Evolutionary conservation across 805 yeast species (phyloP), one percentile per base, ranked within the genome.

Genomic region (Suhomyces vadensis): DNA sequence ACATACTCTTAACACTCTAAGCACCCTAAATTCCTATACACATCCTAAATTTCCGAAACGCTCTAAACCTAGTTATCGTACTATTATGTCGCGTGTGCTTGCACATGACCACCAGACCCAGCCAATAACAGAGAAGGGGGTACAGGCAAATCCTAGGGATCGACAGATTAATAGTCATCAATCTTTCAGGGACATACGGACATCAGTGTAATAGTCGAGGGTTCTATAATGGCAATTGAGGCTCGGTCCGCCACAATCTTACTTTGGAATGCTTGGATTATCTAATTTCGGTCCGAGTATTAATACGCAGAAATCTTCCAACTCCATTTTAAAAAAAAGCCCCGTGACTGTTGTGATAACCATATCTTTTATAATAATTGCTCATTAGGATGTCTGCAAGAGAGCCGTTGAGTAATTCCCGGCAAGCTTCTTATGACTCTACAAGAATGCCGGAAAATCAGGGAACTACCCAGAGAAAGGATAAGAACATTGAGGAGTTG

Each of bases 351-450:
- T 5, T 29, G 16, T 13, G 9, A 29, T 17, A 16, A 29, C 20
- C 9, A 29, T 14, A 16, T 10, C 14, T 14, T 29, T 17, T 14
- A 29, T 14, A 9, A 13, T 16, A 29, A 20, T 20, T 29, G 16
- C 33, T 29, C 16, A 7, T 5, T 11, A n/a, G 6, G 10, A 37
- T 37, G 39, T 25, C 39, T n/a, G 21, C 39, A 16, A 9, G 11
- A 13, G 22, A 37, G 10, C 39, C 39, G 10, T 21, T 37, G 8
- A 23, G 17, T 14, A 10, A 17, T 13, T 38, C 41, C 16, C 11
- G 41, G 27, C 41, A 38, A 13, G 23, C 41, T 14, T 38, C 41
- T 8, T 38, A 38, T 35, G 41, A 38, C 24, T 38, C 41, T n/a
- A 37, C 23, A 7, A 5, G 9, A 16, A 14, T 16, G 21, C 16